These are phyloP conservation scores for Grosmannia penicillata DNA, from an alignment of 2,329 filamentous ascomycete species.

Conservation along the genomic window DNA sequence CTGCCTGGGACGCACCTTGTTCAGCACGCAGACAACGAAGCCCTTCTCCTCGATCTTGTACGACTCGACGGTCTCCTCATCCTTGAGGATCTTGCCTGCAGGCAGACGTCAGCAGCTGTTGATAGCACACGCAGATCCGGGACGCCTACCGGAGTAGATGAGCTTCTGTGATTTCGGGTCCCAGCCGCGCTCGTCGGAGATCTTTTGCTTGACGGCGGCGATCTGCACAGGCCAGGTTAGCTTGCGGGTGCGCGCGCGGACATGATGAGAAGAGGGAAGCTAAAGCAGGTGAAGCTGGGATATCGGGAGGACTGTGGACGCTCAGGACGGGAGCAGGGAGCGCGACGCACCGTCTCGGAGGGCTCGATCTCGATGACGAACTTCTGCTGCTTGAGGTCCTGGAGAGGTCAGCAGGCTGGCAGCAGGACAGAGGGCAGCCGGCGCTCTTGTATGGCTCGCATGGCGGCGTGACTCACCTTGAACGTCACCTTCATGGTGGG, in stretches of 20 bases:
- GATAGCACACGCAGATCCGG: too few relatives aligned
- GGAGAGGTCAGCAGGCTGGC: constrained; percentile 2
- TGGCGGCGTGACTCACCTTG: constrained; percentile 45
- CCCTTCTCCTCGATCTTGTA: constrained; percentile 99
- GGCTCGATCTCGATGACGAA: constrained; percentile 93
- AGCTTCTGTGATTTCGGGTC: constrained; percentile 82
- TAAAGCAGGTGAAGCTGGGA: not conserved
- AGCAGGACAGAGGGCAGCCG: too few relatives aligned
- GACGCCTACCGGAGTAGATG: constrained; percentile 78
- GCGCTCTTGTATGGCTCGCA: too few relatives aligned
- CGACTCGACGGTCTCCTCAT: constrained; percentile 89
- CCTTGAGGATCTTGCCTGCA: constrained; percentile 94
- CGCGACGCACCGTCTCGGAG: constrained; percentile 67
- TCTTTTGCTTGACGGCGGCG: constrained; percentile 82
- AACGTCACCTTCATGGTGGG: constrained; percentile 55
- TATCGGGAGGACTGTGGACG: not conserved
- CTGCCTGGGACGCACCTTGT: constrained; percentile 50
- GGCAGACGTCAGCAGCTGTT: too few relatives aligned
- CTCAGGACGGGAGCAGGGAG: not conserved
- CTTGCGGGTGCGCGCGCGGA: not conserved
- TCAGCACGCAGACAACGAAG: constrained; percentile 96
- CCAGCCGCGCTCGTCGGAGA: constrained; percentile 86
- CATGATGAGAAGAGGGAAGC: not conserved
- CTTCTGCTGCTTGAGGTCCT: constrained; percentile 99
- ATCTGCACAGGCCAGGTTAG: constrained; percentile 39